These are phyloP conservation scores for Paracorniculantispora psalliotae DNA, from an alignment of 2,329 filamentous ascomycete species.

Conservation along the genomic window DNA sequence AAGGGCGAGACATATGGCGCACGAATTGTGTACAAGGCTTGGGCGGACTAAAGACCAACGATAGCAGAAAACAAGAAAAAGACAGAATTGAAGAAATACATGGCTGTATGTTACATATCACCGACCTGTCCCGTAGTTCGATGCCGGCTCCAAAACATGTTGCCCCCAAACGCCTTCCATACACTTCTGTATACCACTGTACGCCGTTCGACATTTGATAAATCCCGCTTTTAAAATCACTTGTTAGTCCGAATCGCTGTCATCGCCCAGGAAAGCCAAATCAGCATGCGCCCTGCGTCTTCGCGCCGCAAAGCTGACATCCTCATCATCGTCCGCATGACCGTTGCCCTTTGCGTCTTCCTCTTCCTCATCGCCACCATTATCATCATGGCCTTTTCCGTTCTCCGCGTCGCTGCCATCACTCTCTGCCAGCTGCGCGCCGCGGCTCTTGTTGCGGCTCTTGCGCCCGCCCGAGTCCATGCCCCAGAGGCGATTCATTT, in stretches of 20 bases:
- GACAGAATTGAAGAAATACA: not conserved
- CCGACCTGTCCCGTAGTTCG: not conserved
- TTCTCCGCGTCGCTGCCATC: slow-evolving; percentile 27
- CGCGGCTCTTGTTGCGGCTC: slow-evolving; percentile 33
- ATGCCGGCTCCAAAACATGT: not conserved
- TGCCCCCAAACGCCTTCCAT: slow-evolving; percentile 4
- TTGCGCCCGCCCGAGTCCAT: slow-evolving; percentile 35
- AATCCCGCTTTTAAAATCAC: not conserved
- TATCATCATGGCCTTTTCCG: slow-evolving; percentile 23
- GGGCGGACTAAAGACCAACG: slow-evolving; percentile 55
- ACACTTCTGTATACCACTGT: too few species aligned
- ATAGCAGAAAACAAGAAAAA: not conserved
- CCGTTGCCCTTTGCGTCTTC: slow-evolving; percentile 22
- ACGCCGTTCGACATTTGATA: not conserved
- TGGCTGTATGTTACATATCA: not conserved
- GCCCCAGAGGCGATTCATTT: slow-evolving; percentile 79
- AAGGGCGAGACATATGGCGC: slow-evolving; percentile 80
- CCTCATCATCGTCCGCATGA: slow-evolving; percentile 24
- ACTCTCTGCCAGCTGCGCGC: slow-evolving; percentile 23
- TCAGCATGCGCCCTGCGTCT: slow-evolving; percentile 46
- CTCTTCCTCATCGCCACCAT: slow-evolving; percentile 25
- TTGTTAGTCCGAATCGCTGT: slow-evolving; percentile 57
- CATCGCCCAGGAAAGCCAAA: slow-evolving; percentile 63
- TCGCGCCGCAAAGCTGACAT: slow-evolving; percentile 36
- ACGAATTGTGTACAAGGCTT: slow-evolving; percentile 77